phyloP scores from a whole-genome alignment of 441 rosid species.

The Pelargonium cotyledonis region DNA sequence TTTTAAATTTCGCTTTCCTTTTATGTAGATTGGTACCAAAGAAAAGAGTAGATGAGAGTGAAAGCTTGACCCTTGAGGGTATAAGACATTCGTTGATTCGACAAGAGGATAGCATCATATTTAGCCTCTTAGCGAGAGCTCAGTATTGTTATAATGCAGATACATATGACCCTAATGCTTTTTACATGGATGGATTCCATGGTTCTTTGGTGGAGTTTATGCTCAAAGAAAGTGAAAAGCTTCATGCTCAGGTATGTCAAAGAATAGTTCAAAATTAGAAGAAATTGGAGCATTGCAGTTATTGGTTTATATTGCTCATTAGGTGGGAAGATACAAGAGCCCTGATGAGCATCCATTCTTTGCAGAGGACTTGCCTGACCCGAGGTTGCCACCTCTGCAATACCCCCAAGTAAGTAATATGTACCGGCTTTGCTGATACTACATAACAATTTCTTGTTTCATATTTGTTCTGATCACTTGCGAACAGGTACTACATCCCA shows the following conservation, averaged over 20 bases:
- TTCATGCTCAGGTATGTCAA: constrained; percentile 62
- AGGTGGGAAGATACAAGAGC: constrained; percentile 87
- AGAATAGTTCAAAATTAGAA: neutral
- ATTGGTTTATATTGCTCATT: constrained; percentile 12
- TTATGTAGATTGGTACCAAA: constrained; percentile 38
- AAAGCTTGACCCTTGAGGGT: constrained; percentile 64
- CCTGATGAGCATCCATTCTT: constrained; percentile 95
- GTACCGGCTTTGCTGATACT: no score
- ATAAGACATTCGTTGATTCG: constrained; percentile 65
- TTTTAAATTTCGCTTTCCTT: constrained; percentile 14
- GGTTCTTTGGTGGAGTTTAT: constrained; percentile 85
- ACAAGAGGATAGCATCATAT: constrained; percentile 93
- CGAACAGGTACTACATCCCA: constrained; percentile 62
- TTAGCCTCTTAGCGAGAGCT: constrained; percentile 71
- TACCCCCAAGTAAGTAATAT: constrained; percentile 50
- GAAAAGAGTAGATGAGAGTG: constrained; percentile 69
- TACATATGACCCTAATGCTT: constrained; percentile 68
- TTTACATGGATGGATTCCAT: constrained; percentile 64
- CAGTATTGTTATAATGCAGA: constrained; percentile 73
- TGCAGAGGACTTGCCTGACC: constrained; percentile 62
- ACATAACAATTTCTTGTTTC: neutral
- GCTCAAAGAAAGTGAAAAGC: constrained; percentile 73
- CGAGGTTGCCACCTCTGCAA: constrained; percentile 77
- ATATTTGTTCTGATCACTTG: neutral
- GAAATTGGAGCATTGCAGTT: neutral